phyloP scores from a whole-genome alignment of 345 rosid genomes.

The Acer campestre region DNA sequence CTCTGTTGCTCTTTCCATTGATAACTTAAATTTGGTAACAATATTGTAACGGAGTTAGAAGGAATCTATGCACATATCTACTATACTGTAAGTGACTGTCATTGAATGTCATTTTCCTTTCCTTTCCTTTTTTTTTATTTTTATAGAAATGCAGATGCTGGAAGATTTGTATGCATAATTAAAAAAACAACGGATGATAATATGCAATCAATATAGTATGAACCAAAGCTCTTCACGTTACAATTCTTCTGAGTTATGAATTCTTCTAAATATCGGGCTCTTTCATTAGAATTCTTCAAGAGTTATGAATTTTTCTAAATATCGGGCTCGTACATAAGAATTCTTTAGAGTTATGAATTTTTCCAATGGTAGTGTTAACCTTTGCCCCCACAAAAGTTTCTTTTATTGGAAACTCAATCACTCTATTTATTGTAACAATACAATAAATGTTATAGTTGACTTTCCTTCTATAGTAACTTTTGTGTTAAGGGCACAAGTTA shows the following conservation, averaged over 20 bases:
- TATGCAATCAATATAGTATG: not conserved
- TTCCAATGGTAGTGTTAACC: no score
- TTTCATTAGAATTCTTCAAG: no score
- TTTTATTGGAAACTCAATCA: no score
- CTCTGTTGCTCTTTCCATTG: not conserved
- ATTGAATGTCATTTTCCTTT: not conserved
- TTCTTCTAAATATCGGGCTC: not conserved
- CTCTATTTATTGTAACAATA: no score
- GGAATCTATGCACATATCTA: not conserved
- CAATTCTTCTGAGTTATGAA: not conserved
- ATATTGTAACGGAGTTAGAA: not conserved
- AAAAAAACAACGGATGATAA: not conserved
- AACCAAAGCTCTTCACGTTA: not conserved
- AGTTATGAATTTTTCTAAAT: not conserved
- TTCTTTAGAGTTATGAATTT: no score
- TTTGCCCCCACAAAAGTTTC: no score
- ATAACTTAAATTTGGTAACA: not conserved
- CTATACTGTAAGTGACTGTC: not conserved
- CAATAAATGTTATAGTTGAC: no score
- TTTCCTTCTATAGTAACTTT: no score
- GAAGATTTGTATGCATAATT: not conserved
- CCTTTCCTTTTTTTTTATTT: not conserved
- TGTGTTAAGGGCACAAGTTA: no score
- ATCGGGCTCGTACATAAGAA: not conserved
- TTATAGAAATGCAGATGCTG: not conserved